Percentiles rank a stretch among this genome's conserved stretches.
Evolutionary conservation across 306 rosid species (phyloP).

Genomic region (Ormosia emarginata): DNA sequence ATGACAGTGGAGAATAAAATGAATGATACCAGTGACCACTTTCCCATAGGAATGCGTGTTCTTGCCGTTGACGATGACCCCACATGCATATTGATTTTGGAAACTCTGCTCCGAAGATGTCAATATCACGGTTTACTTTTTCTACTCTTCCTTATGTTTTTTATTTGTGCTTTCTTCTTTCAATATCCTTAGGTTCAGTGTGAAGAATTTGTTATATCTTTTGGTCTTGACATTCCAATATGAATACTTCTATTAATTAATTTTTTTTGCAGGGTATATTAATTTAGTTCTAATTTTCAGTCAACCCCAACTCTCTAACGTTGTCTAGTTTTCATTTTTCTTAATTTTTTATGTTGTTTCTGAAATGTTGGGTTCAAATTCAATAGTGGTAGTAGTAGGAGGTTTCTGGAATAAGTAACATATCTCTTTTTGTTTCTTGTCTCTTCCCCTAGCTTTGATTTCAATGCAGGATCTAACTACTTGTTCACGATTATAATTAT

Average conservation of each 20-base stretch:
- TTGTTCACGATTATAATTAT: background rate
- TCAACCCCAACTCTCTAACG: background rate
- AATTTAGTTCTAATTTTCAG: background rate
- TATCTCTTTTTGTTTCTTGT: background rate
- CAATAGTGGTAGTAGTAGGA: background rate
- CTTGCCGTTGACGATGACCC: slow-evolving; percentile 96
- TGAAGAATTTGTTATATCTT: background rate
- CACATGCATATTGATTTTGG: slow-evolving; percentile 72
- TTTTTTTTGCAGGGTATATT: background rate
- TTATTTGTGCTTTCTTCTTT: background rate
- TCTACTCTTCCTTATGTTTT: background rate
- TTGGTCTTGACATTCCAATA: background rate
- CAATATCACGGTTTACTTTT: slow-evolving; percentile 74
- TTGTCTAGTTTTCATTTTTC: background rate
- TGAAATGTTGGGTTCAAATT: background rate
- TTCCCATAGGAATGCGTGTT: slow-evolving; percentile 95
- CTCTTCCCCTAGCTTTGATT: background rate
- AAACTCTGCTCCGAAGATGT: slow-evolving; percentile 79
- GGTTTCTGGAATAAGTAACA: background rate
- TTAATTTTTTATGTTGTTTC: background rate
- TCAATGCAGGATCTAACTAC: slow-evolving; percentile 1
- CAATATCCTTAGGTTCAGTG: background rate
- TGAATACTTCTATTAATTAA: background rate
- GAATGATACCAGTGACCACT: slow-evolving; percentile 58
- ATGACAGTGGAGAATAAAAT: slow-evolving; percentile 51